Evolutionary conservation across 208 protist species (phyloP).

Genomic region (Spironucleus salmonicida): DNA sequence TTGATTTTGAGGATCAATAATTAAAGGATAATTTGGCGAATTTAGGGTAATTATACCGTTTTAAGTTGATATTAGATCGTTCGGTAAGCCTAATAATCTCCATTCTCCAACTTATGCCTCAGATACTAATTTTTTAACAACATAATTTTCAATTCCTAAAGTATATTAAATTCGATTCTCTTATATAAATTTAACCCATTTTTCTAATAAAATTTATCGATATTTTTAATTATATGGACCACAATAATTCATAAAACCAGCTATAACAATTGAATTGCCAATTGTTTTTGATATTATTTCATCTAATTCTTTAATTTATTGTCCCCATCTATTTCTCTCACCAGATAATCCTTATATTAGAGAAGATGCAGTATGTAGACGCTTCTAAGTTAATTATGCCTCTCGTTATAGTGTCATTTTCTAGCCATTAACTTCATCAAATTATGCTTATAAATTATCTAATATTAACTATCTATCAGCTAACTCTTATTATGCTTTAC

Average conservation of each 20-base stretch:
- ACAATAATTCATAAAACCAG: constrained; percentile 89
- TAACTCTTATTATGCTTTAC: constrained; percentile 69
- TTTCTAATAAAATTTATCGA: constrained; percentile 63
- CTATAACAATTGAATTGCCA: constrained; percentile 79
- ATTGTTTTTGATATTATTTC: constrained; percentile 72
- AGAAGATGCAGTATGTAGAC: constrained; percentile 66
- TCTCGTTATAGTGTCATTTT: constrained; percentile 83
- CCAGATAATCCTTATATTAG: constrained; percentile 47
- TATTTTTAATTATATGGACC: constrained; percentile 91
- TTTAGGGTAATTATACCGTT: constrained; percentile 92
- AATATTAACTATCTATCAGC: constrained; percentile 75
- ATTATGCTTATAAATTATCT: constrained; percentile 66
- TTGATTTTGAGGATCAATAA: constrained; percentile 93
- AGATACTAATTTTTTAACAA: constrained; percentile 79
- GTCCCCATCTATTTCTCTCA: constrained; percentile 80
- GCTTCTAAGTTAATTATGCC: constrained; percentile 70
- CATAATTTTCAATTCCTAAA: constrained; percentile 55
- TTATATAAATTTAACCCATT: constrained; percentile 47
- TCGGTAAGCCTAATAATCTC: constrained; percentile 84
- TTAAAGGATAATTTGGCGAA: constrained; percentile 68
- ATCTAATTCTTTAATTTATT: constrained; percentile 81
- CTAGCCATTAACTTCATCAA: constrained; percentile 70
- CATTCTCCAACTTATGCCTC: constrained; percentile 84
- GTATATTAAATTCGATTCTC: constrained; percentile 49
- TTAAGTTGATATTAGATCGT: constrained; percentile 91